Evolutionary conservation across 2,329 filamentous ascomycete genomes (phyloP), one percentile per base, ranked within the genome.

Genomic region (Cordyceps cicadae): DNA sequence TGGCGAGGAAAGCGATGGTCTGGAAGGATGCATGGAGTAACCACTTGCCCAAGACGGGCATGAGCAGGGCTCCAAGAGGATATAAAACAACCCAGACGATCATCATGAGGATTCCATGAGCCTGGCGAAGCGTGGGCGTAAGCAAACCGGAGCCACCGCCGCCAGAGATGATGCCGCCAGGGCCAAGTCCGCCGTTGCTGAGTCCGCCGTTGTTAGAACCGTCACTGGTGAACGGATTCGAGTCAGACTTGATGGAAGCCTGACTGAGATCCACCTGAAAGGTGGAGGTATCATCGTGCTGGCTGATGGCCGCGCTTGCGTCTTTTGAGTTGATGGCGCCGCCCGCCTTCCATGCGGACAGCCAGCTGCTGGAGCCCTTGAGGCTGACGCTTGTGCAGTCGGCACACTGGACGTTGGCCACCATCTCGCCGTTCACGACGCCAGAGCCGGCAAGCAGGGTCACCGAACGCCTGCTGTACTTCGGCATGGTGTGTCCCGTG

Each of bases 21-120:
- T 88, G 86, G 71, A 81, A 79, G 11, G 71, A 71, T 7, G 77
- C 82, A 66, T 88, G 86, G n/a, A 84, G 64, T 57, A 79, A 68
- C 80, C 80, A 86, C 52, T 76, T 81, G 50, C 81, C 79, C 7
- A 85, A 63, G 3, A 87, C 63, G 3, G 84, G 82, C 79, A 87
- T 86, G 46, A 86, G 68, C 3, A 84, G 72, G 9, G 85, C 77
- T 5, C 84, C 86, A 3, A 86, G 64, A 0, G 86, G 86, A 64
- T 85, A 87, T 24, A 85, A 71, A 14, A 82, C 66, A 3, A 82
- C 77, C 64, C 87, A 84, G 19, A 81, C 79, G 51, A 87, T 67
- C 29, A 79, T 78, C 83, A 87, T 85, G 66, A 87, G 72, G 65
- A 85, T 75, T 54, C 84, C 85, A 63, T 87, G 84, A 0, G 79